Base-by-base conservation (phyloP, 2,329 filamentous ascomycete species). In the Pestalotiopsis sp. region DNA sequence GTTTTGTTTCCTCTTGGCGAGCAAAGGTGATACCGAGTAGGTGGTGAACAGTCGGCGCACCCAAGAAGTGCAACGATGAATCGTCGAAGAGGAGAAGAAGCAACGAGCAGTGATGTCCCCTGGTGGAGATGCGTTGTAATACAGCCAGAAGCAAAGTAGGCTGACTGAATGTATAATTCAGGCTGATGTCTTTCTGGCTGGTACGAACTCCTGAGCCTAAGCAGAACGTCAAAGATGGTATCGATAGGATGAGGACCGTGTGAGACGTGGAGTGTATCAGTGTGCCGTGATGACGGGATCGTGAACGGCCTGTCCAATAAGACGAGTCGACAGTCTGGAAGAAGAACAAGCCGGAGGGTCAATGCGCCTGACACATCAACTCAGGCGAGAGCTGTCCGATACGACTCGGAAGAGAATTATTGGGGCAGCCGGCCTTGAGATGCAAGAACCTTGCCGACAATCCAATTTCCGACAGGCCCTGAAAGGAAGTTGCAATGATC, bases 231-330 rank as follows among this genome's bases (percentile, higher is more conserved):
- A 20, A 62, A 39, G 38, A n/a, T 25, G 14, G n/a, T 39, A 14
- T 41, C 31, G 31, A 36, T 31, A 41, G 27, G 59, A 2, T 17
- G 31, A 62, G 31, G 59, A 39, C 59, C 59, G 59, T 39, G 25
- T 67, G 65, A 67, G 57, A 67, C 65, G 39, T n/a, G 23, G 56
- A 41, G 36, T 67, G 65, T 67, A 38, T 67, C 65, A 67, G 65
- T 56, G 23, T 45, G 36, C 39, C 31, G n/a, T 17, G 36, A 67
- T 67, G 65, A 59, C 65, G 65, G 65, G 65, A 61, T 41, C 25
- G 25, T 25, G 27, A 61, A 17, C 14, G 17, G n/a, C 38, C 45
- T 25, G 4, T 9, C 64, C 64, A 58, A 66, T 66, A 7, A 25
- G 25, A 66, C 25, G 12, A 17, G 13, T 13, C 64, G 20, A 20